These are phyloP conservation scores for Ormosia emarginata DNA, from an alignment of 306 rosid species.

Conservation along the genomic window DNA sequence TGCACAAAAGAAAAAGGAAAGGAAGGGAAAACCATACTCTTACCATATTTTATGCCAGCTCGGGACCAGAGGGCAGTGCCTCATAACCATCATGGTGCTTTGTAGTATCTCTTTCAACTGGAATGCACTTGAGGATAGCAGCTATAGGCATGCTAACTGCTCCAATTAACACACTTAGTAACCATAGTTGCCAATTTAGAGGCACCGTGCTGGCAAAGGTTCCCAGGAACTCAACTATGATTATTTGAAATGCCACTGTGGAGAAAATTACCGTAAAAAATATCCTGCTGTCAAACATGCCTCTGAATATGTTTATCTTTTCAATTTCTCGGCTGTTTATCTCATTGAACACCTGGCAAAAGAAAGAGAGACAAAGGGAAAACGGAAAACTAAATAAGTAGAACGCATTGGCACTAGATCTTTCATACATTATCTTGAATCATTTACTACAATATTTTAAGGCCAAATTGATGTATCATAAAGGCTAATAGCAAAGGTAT, in stretches of 20 bases:
- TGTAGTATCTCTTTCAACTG: slow-evolving; percentile 45
- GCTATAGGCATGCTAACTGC: slow-evolving; percentile 66
- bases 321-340: slow-evolving; percentile 87
- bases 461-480: not conserved
- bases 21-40: not conserved
- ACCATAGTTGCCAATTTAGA: slow-evolving; percentile 78
- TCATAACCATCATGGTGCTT: slow-evolving; percentile 75
- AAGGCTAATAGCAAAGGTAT: not conserved
- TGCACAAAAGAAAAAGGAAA: not conserved
- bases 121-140: slow-evolving; percentile 67
- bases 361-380: not conserved
- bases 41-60: slow-evolving; percentile 32
- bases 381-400: not conserved
- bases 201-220: slow-evolving; percentile 85
- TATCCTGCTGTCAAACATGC: slow-evolving; percentile 76
- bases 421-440: not conserved
- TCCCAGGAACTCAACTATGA: slow-evolving; percentile 80
- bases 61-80: slow-evolving; percentile 60
- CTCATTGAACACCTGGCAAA: slow-evolving; percentile 76
- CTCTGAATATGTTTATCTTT: slow-evolving; percentile 79
- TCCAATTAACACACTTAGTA: slow-evolving; percentile 65
- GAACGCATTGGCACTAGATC: not conserved
- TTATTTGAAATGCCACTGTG: slow-evolving; percentile 67
- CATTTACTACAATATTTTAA: not conserved
- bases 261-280: slow-evolving; percentile 53